Evolutionary conservation across 495 filamentous ascomycete species (phyloP).

Genomic region (Cudoniella acicularis): DNA sequence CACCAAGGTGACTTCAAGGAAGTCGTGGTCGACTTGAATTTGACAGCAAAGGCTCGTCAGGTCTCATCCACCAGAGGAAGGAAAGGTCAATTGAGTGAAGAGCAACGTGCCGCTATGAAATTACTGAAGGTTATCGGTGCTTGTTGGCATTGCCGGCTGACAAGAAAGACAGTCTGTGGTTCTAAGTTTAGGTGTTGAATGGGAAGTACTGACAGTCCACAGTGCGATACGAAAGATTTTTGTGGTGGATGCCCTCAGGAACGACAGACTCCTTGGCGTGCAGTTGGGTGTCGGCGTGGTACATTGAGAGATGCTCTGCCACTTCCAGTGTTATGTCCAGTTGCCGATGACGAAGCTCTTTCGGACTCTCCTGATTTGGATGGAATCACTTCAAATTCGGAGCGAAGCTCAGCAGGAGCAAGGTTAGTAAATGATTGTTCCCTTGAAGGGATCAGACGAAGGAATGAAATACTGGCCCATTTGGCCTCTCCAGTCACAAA

Average conservation of each 20-base stretch:
- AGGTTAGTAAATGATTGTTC: neutral
- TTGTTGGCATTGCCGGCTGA: neutral
- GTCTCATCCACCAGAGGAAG: neutral
- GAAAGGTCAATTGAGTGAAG: neutral
- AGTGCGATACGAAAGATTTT: neutral
- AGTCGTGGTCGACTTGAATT: neutral
- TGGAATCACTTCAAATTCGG: neutral
- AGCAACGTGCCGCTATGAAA: neutral
- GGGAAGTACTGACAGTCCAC: neutral
- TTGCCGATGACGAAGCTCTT: neutral
- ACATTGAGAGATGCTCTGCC: neutral
- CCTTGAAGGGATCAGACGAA: neutral
- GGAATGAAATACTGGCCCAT: neutral
- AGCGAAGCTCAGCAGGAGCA: neutral
- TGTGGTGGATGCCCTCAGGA: neutral
- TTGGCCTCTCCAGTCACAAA: neutral
- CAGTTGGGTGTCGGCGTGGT: neutral
- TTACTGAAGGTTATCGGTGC: neutral
- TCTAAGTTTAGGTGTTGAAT: neutral
- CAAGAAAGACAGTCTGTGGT: neutral
- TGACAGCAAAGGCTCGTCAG: neutral
- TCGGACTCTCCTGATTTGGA: neutral
- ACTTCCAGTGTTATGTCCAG: neutral
- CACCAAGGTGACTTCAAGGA: neutral
- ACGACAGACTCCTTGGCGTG: neutral